Evolutionary conservation across 106 monocot genomes (phyloP).

Genomic region (Triglochin maritima): DNA sequence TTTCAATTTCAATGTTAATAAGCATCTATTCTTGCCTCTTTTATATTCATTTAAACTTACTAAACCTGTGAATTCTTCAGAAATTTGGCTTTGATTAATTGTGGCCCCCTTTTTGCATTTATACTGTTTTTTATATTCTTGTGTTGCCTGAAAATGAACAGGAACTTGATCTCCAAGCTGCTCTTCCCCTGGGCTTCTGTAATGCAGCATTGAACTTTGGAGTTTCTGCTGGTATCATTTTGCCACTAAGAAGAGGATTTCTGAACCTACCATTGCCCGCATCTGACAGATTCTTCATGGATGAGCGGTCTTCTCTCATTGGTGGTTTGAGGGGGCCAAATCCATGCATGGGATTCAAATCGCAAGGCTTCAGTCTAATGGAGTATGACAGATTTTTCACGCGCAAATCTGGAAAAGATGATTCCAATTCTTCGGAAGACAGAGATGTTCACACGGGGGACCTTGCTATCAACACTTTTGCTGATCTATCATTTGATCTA

Average conservation of each 20-base stretch:
- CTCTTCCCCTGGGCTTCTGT: constrained; percentile 29
- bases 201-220: constrained; percentile 36
- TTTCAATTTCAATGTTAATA: no score
- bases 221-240: constrained; percentile 23
- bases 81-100: neutral
- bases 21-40: no score
- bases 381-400: constrained; percentile 46
- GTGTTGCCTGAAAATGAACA: neutral
- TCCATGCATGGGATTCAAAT: constrained; percentile 52
- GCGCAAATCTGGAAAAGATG: constrained; percentile 20
- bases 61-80: no score
- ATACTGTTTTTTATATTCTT: neutral
- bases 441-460: constrained; percentile 69
- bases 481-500: constrained; percentile 86
- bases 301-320: constrained; percentile 45
- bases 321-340: constrained; percentile 50
- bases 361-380: constrained; percentile 63
- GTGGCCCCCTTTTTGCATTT: neutral
- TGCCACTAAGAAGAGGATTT: constrained; percentile 37
- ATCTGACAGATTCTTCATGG: constrained; percentile 31
- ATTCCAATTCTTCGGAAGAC: constrained; percentile 21
- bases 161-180: constrained; percentile 37
- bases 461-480: constrained; percentile 67
- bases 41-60: no score
- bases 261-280: constrained; percentile 18